Conservation (phyloP, 208 protist species). For the Wallacemonas rigidus region DNA sequence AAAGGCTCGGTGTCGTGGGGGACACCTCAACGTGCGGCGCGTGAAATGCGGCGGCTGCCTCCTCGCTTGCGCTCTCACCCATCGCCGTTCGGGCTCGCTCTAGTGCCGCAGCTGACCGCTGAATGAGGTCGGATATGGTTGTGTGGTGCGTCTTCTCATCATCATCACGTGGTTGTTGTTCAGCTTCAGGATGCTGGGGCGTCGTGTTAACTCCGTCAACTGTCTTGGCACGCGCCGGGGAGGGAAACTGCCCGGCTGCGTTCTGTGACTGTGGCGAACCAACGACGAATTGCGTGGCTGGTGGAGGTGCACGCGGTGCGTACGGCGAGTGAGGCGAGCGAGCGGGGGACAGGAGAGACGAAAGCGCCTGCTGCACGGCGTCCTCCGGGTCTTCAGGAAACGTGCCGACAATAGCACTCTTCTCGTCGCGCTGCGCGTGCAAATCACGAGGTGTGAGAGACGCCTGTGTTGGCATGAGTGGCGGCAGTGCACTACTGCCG, state of each 20-base stretch:
- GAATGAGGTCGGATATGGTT: conserved; percentile 26
- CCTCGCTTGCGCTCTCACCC: background rate
- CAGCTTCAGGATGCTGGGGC: no score
- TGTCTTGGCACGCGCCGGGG: no score
- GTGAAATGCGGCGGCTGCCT: background rate
- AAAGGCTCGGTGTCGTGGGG: background rate
- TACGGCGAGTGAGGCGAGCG: conserved; percentile 11
- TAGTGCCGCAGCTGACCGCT: conserved; percentile 38
- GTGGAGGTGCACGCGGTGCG: background rate
- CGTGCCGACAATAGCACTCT: background rate
- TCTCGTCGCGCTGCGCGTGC: conserved; percentile 7
- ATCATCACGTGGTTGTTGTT: background rate
- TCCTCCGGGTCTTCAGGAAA: background rate
- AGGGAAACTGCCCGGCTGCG: background rate
- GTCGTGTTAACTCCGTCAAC: no score
- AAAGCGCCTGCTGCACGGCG: background rate
- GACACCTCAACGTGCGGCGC: conserved; percentile 4
- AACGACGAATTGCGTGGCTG: background rate
- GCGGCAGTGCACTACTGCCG: conserved; percentile 21
- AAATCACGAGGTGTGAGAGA: background rate
- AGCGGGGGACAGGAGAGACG: background rate
- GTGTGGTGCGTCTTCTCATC: background rate
- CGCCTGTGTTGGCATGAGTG: conserved; percentile 28
- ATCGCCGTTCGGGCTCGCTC: conserved; percentile 31
- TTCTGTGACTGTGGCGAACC: background rate